A percentile compares a stretch with the other conserved stretches of the same genome.
Conservation (phyloP, 1,284 basidiomycete species). For the Coniferiporia weirii region DNA sequence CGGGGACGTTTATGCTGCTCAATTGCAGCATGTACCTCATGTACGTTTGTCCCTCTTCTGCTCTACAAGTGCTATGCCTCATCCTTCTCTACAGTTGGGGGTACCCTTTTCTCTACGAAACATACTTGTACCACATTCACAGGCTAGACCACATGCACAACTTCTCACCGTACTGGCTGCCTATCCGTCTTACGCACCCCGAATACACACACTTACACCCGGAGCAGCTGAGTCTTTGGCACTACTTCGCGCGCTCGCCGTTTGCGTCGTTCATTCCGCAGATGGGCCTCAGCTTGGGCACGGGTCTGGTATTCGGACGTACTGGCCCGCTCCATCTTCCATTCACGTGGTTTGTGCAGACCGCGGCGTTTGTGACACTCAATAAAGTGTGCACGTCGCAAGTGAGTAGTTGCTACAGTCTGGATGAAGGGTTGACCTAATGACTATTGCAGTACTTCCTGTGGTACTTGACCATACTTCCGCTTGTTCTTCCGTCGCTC, state of each 20-base stretch:
- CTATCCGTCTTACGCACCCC: slow-evolving; percentile 80
- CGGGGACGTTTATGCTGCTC: slow-evolving; percentile 62
- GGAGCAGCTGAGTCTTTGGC: slow-evolving; percentile 34
- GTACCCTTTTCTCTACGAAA: slow-evolving; percentile 84
- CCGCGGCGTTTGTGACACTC: slow-evolving; percentile 85
- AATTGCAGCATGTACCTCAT: slow-evolving; percentile 68
- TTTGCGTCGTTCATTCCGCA: slow-evolving; percentile 73
- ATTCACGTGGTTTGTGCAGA: slow-evolving; percentile 90
- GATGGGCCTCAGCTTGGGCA: slow-evolving; percentile 58
- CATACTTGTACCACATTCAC: slow-evolving; percentile 90
- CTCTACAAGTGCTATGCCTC: slow-evolving; percentile 5
- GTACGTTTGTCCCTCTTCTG: slow-evolving; percentile 45
- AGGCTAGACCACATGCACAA: slow-evolving; percentile 96
- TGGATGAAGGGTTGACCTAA: neutral
- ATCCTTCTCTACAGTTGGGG: slow-evolving; percentile 71
- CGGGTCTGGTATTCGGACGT: slow-evolving; percentile 61
- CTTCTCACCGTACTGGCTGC: slow-evolving; percentile 96
- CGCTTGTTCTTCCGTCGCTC: slow-evolving; percentile 71
- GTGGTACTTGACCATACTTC: slow-evolving; percentile 93
- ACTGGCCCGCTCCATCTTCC: slow-evolving; percentile 46
- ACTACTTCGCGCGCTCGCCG: slow-evolving; percentile 50
- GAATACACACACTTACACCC: slow-evolving; percentile 20
- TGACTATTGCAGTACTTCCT: slow-evolving; percentile 77
- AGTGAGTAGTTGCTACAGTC: slow-evolving; percentile 40
- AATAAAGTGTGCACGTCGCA: slow-evolving; percentile 99